Evolutionary conservation across 2,329 filamentous ascomycete genomes (phyloP), one percentile per base, ranked within the genome.

Genomic region (Colletotrichum spaethianum): DNA sequence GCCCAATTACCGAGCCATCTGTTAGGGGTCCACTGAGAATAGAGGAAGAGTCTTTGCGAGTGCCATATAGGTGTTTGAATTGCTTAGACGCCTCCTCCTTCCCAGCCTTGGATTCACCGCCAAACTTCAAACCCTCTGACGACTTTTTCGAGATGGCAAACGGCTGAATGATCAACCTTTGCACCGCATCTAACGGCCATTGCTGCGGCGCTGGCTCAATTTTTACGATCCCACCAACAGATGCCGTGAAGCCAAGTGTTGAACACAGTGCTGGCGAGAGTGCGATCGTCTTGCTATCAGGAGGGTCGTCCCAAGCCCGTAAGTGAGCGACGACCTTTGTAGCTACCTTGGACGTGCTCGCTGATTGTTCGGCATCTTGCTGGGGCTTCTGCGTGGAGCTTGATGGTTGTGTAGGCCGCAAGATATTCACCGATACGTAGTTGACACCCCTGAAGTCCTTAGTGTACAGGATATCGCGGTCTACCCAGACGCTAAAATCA

Each of bases 191-290:
- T 70, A 91, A 90, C 7, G 91, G 86, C n/a, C 94, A 84, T 63
- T 93, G 93, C 50, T 88, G 84, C 18, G 94, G 91, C 1, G 96
- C 95, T 12, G 93, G 92, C 79, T 98, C 95, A 38, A 99, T 87
- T 73, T 96, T 94, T 67, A 98, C 89, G 52, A 98, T 90, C 0
- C 95, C 94, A 16, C 96, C 96, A 12, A 97, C 93, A 63, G 97
- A 88, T 1, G 91, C 92, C 48, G 90, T 85, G 63, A 90, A 91
- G 2, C 91, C 92, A 28, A 99, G 86, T 0, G 93, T 89, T 38
- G 89, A 89, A 80, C 94, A 97, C 8, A 99, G 85, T 4, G 91
- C 83, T 0, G 91, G 89, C 1, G 96, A 98, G 31, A 99, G 85
- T 1, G 94, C 94, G 60, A 91, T 90, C 73, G 96, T 93, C 74